These are phyloP conservation scores for Aspergillus mulundensis DNA, from an alignment of 495 filamentous ascomycete genomes.

Conservation along the genomic window DNA sequence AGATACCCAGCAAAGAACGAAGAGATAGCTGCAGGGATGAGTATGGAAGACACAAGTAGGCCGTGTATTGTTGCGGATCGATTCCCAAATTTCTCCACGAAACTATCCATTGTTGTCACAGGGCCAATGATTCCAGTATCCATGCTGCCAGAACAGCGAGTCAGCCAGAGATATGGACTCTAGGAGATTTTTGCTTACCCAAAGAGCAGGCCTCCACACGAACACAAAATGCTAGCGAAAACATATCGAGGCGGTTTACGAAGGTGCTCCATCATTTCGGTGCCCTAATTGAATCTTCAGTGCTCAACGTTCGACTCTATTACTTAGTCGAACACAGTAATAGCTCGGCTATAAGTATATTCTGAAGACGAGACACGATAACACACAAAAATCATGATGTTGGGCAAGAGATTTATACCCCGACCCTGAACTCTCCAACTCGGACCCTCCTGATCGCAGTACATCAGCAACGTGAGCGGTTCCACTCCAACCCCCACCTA, in stretches of 20 bases:
- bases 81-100: constrained; percentile 42
- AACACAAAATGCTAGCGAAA: constrained; percentile 18
- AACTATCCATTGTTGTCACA: constrained; percentile 55
- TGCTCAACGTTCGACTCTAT: too few species aligned
- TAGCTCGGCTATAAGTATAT: too few species aligned
- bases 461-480: background rate
- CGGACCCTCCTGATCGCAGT: background rate
- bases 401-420: background rate
- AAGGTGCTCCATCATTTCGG: constrained; percentile 3
- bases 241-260: constrained; percentile 18
- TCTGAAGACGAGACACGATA: background rate
- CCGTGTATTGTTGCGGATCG: constrained; percentile 55
- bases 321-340: too few species aligned
- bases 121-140: constrained; percentile 64
- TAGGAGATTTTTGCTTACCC: constrained; percentile 4
- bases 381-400: background rate
- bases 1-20: constrained; percentile 60
- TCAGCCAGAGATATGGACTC: background rate
- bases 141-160: constrained; percentile 27
- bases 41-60: constrained; percentile 59
- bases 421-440: background rate
- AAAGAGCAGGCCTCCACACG: constrained; percentile 18
- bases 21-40: constrained; percentile 58
- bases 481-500: background rate
- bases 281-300: background rate